Evolutionary conservation across 139 green algal genomes (phyloP).

Genomic region (Trebouxia sp.): DNA sequence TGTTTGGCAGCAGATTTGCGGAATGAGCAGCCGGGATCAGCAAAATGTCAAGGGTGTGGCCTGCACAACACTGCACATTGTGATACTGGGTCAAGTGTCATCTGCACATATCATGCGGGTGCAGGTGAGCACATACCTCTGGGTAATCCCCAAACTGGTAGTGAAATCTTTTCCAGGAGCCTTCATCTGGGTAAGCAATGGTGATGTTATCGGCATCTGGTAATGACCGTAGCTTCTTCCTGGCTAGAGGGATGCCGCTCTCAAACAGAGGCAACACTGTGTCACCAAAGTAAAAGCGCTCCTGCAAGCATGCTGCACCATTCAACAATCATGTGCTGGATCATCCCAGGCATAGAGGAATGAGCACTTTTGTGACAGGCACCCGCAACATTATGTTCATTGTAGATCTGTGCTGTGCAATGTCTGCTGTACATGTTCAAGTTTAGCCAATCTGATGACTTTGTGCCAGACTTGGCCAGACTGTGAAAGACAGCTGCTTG

Average conservation of each 20-base stretch:
- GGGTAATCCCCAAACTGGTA: slow-evolving; percentile 89
- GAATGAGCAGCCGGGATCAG: too few relatives aligned
- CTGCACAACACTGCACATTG: neutral
- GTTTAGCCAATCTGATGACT: too few relatives aligned
- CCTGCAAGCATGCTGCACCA: slow-evolving; percentile 53
- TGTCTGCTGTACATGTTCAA: too few relatives aligned
- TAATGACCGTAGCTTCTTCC: slow-evolving; percentile 69
- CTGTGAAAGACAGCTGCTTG: too few relatives aligned
- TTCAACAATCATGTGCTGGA: neutral
- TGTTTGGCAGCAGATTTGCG: too few relatives aligned
- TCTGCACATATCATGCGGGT: too few relatives aligned
- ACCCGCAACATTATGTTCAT: neutral
- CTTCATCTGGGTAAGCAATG: slow-evolving; percentile 98
- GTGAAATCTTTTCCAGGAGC: slow-evolving; percentile 98
- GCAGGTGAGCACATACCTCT: slow-evolving; percentile 73
- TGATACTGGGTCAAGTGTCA: too few relatives aligned
- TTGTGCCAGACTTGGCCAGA: too few relatives aligned
- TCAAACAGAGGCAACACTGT: slow-evolving; percentile 96
- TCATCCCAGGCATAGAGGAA: neutral
- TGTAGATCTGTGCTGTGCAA: too few relatives aligned
- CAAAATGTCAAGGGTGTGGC: neutral
- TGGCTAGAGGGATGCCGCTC: slow-evolving; percentile 90
- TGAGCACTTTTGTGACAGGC: neutral
- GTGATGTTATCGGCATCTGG: slow-evolving; percentile 84
- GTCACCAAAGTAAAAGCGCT: slow-evolving; percentile 99